phyloP scores from a whole-genome alignment of 768 basidiomycete species.

The Clitopilus passeckerianus region DNA sequence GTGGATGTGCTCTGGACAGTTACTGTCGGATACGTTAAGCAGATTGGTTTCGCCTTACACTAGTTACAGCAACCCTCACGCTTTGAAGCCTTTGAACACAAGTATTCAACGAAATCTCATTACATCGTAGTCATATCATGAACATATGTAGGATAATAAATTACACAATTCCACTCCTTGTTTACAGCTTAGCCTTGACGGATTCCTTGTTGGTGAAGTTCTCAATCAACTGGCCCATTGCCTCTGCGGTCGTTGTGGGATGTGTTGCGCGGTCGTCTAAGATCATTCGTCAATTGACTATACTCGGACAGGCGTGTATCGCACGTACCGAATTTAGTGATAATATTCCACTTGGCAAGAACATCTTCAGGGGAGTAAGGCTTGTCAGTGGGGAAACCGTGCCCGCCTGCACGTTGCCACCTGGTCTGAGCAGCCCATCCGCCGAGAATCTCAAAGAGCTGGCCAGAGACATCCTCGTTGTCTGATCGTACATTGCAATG shows the following conservation, averaged over 20 bases:
- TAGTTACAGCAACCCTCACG: too few species aligned
- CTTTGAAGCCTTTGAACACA: too few species aligned
- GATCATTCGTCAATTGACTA: conserved; percentile 2
- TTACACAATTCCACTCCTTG: neutral
- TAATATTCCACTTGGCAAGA: conserved; percentile 69
- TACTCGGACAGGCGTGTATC: neutral
- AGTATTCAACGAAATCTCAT: neutral
- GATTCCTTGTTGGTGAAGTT: conserved; percentile 48
- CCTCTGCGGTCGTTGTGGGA: conserved; percentile 70
- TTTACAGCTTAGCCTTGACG: conserved; percentile 50
- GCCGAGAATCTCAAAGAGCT: conserved; percentile 81
- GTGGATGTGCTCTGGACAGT: too few species aligned
- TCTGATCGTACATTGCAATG: conserved; percentile 27
- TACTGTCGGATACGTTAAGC: too few species aligned
- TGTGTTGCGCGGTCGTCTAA: conserved; percentile 81
- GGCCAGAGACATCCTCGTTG: conserved; percentile 68
- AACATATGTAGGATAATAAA: neutral
- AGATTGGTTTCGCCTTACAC: too few species aligned
- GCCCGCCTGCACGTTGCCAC: conserved; percentile 88
- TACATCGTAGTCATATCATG: conserved; percentile 1
- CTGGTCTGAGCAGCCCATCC: conserved; percentile 92
- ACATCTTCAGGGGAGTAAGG: conserved; percentile 79
- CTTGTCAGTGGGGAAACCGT: conserved; percentile 80
- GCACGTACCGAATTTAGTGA: conserved; percentile 78
- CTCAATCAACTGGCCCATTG: conserved; percentile 58